phyloP scores from a whole-genome alignment of 805 yeast species.

The Saturnispora ahearnii region DNA sequence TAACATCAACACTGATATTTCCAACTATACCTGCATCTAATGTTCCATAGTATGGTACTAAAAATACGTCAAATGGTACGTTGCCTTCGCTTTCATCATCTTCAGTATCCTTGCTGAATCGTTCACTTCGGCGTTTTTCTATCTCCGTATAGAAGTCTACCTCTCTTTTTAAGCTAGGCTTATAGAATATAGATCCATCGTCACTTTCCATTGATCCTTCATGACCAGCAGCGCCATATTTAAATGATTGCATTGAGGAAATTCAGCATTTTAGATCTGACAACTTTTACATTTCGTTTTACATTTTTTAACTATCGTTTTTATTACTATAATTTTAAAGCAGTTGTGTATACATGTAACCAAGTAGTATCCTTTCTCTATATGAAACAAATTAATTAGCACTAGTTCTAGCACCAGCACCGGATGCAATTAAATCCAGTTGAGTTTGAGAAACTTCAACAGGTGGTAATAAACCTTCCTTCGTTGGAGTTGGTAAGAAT shows the following conservation, averaged over 20 bases:
- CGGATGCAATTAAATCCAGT: conserved; percentile 46
- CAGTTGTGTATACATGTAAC: too few species aligned
- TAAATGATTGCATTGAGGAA: conserved; percentile 25
- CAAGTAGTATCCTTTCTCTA: neutral
- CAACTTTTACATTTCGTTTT: neutral
- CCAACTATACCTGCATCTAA: conserved; percentile 21
- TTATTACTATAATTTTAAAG: too few species aligned
- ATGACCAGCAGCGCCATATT: conserved; percentile 90
- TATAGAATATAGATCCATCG: conserved; percentile 63
- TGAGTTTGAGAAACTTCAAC: conserved; percentile 49
- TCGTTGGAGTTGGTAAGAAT: conserved; percentile 59
- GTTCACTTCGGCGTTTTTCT: conserved; percentile 11
- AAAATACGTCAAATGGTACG: conserved; percentile 1
- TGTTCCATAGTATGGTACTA: conserved; percentile 38
- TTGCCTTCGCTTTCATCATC: neutral
- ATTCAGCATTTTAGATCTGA: neutral
- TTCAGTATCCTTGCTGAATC: conserved; percentile 11
- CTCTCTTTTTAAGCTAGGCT: conserved; percentile 58
- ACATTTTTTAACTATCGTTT: neutral
- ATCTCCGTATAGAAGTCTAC: conserved; percentile 56
- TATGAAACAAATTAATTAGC: conserved; percentile 27
- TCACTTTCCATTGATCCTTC: conserved; percentile 60
- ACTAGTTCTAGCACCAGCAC: conserved; percentile 71
- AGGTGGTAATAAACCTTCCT: conserved; percentile 45
- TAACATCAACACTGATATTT: conserved; percentile 11